Evolutionary conservation across 192 early-diverging fungal genomes (phyloP).

Genomic region (Phlyctochytrium arcticum): DNA sequence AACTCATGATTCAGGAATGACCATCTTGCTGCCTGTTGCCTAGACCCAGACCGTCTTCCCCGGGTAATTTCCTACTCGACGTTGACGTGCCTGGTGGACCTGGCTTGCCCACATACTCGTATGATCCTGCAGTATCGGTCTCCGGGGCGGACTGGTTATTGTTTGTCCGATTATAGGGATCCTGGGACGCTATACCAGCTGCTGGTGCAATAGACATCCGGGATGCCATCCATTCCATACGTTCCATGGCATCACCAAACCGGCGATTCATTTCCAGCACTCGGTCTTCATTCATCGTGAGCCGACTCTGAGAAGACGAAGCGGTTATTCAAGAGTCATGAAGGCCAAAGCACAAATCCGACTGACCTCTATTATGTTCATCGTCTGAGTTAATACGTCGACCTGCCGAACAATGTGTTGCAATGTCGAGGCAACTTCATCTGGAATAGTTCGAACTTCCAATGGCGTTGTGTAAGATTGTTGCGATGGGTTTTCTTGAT

Average conservation of each 20-base stretch:
- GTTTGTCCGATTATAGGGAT: too few species aligned
- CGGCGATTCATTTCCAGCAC: constrained; percentile 34
- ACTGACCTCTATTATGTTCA: constrained; percentile 53
- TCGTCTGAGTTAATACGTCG: constrained; percentile 58
- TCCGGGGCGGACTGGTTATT: too few species aligned
- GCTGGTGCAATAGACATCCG: too few species aligned
- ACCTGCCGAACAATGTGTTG: constrained; percentile 48
- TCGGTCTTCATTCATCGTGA: constrained; percentile 51
- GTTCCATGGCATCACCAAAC: constrained; percentile 16
- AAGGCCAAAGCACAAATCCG: neutral
- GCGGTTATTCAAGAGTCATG: too few species aligned
- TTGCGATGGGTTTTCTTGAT: neutral
- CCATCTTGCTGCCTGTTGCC: too few species aligned
- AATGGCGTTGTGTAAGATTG: constrained; percentile 21
- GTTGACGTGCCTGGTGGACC: too few species aligned
- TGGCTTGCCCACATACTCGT: too few species aligned
- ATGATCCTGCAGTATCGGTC: too few species aligned
- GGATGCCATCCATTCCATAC: constrained; percentile 19
- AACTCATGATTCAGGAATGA: too few species aligned
- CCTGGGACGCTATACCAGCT: too few species aligned
- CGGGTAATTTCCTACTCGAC: too few species aligned
- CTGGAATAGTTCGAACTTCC: constrained; percentile 34
- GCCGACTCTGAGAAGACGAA: constrained; percentile 49
- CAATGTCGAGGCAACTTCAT: constrained; percentile 41
- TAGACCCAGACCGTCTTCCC: too few species aligned